A percentile compares a stretch with the other conserved stretches of the same genome.
Conservation (phyloP, 768 basidiomycete species). For the Leccinum barrowsii region DNA sequence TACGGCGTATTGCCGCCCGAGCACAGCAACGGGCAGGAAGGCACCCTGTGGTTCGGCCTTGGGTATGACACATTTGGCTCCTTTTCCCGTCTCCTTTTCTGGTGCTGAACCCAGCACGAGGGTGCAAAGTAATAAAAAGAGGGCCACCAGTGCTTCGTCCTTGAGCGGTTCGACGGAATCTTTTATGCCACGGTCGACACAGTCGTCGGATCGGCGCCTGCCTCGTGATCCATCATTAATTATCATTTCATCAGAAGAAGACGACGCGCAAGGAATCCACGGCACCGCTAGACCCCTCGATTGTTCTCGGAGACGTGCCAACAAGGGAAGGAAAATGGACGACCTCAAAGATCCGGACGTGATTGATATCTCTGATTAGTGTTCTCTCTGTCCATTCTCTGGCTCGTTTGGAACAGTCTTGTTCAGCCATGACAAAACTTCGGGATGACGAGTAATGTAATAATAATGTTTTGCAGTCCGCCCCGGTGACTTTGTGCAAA, state of each 20-base stretch:
- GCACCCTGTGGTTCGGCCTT: constrained; percentile 1
- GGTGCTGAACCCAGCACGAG: constrained; percentile 16
- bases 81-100: constrained; percentile 6
- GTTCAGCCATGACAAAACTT: not conserved
- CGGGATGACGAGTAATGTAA: not conserved
- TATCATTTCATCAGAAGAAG: constrained; percentile 20
- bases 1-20: not conserved
- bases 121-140: constrained; percentile 5
- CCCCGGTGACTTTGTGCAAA: not conserved
- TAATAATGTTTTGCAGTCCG: not conserved
- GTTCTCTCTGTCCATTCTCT: not conserved
- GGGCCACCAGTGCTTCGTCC: constrained; percentile 13
- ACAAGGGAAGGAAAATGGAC: constrained; percentile 25
- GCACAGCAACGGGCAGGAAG: constrained; percentile 2
- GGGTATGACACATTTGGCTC: constrained; percentile 17
- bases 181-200: constrained; percentile 15
- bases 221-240: constrained; percentile 24
- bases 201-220: constrained; percentile 10
- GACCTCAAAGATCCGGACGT: constrained; percentile 42
- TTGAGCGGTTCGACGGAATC: constrained; percentile 11
- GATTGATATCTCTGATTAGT: constrained; percentile 50
- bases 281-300: not conserved
- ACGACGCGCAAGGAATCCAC: constrained; percentile 3
- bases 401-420: not conserved
- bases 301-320: constrained; percentile 6